Base-by-base conservation (phyloP, 2,329 filamentous ascomycete genomes). In the Sporothrix curviconia region DNA sequence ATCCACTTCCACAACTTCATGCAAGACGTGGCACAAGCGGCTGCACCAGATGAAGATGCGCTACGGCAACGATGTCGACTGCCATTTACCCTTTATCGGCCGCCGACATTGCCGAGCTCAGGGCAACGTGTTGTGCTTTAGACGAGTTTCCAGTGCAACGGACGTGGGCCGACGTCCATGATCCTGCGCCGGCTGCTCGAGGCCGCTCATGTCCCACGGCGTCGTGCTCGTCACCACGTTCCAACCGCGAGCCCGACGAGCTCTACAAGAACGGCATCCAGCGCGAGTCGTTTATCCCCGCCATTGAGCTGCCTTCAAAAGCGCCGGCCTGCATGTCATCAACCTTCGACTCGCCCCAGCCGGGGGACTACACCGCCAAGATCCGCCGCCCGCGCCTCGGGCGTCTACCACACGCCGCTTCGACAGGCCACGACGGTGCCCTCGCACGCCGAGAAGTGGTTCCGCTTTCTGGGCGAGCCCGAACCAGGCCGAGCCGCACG, bases 1-100 rank as follows among this genome's bases (percentile, higher is more conserved):
- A 96, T 99, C 67, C 94, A 99, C 76, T 99, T 99, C 73, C 91
- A 97, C 77, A 96, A 96, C 71, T 99, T 99, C 77, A 99, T 99
- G 94, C 94, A 97, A 72, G 89, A 95, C 71, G 87, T 97, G 50
- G n/a, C 94, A 99, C 74, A 90, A 87, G 71, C 82, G 92, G 60
- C 76, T 97, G 66, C 94, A 97, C 75, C 84, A 84, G 68, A 86
- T 95, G 73, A 96, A 96, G 76, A 87, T 94, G 81, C 76, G 85
- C 65, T 83, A 95, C 70, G 94, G 94, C 30, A 91, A 85, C 68
- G 91, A 96, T 64, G 81, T 96, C 39, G 94, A 99, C 71, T 97
- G 44, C 92, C 92, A 0, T 94, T 95, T 68, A 87, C n/a, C n/a
- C n/a, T n/a, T n/a, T n/a, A n/a, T n/a, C 97, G 17, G 92, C 92